Conservation (phyloP, 352 stramenopile species). For the Phytophthora parvispora region DNA sequence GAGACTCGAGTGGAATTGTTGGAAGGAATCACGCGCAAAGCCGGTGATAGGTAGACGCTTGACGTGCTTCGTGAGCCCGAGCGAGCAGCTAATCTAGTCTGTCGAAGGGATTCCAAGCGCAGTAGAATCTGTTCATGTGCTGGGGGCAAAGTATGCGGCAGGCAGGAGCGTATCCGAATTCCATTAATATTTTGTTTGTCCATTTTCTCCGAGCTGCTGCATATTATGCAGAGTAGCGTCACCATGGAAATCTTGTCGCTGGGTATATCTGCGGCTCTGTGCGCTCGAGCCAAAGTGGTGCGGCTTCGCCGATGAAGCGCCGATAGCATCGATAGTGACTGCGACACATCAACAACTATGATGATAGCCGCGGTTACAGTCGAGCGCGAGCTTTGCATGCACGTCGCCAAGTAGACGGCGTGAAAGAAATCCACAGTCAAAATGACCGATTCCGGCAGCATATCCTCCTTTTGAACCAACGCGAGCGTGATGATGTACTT, state of each 20-base stretch:
- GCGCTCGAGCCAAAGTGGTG: conserved; percentile 1
- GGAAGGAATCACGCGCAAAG: not conserved
- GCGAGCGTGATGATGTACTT: conserved; percentile 13
- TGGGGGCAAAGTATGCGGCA: not conserved
- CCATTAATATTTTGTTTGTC: conserved; percentile 8
- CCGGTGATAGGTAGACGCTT: not conserved
- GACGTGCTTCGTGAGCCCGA: not conserved
- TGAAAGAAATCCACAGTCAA: conserved; percentile 30
- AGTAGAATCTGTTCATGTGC: not conserved
- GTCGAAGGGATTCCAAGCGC: not conserved
- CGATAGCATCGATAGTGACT: conserved; percentile 12
- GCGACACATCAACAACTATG: conserved; percentile 12
- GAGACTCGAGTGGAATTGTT: not conserved
- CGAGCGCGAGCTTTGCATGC: conserved; percentile 17
- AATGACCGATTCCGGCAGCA: conserved; percentile 16
- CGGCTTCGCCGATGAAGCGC: conserved; percentile 13
- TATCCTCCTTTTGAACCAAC: conserved; percentile 7
- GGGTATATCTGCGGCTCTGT: conserved; percentile 1
- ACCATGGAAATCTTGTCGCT: conserved; percentile 3
- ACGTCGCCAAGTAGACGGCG: conserved; percentile 22
- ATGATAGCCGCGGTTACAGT: conserved; percentile 1
- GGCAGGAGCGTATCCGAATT: conserved; percentile 13
- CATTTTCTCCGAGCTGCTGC: conserved; percentile 2
- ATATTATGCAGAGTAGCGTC: conserved; percentile 10
- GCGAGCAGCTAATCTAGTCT: not conserved